These are phyloP conservation scores for Dryas alaskensis DNA, from an alignment of 306 rosid species.

Conservation along the genomic window DNA sequence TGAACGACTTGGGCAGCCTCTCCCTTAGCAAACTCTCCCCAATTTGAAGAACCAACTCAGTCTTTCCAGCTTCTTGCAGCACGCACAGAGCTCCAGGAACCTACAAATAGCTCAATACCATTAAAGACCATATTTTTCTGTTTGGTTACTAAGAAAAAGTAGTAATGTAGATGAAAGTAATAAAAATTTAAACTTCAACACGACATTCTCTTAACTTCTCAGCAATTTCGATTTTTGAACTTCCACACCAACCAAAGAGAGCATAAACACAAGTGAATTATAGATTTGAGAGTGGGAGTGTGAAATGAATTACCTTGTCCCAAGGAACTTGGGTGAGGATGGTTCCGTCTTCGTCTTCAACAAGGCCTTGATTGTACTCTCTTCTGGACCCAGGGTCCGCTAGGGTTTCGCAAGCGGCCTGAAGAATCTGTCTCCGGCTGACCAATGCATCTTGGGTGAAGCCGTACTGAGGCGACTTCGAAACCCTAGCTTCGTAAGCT, in stretches of 20 bases:
- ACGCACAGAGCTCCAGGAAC: conserved; percentile 93
- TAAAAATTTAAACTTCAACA: background rate
- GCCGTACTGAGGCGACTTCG: conserved; percentile 84
- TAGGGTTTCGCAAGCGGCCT: conserved; percentile 93
- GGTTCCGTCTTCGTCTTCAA: conserved; percentile 58
- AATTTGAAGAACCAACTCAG: conserved; percentile 63
- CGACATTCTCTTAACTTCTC: background rate
- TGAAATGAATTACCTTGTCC: conserved; percentile 55
- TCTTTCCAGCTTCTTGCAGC: conserved; percentile 91
- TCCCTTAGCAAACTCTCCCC: conserved; percentile 79
- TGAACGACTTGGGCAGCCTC: conserved; percentile 83
- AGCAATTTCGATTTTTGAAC: background rate
- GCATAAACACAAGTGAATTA: background rate
- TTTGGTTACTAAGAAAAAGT: background rate
- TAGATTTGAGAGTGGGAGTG: background rate
- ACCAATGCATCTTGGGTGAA: conserved; percentile 76
- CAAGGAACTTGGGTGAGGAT: conserved; percentile 76
- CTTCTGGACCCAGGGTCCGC: conserved; percentile 58
- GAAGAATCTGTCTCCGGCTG: conserved; percentile 84
- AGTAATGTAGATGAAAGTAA: background rate
- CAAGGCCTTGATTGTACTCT: conserved; percentile 75
- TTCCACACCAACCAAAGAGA: background rate
- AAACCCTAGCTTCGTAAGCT: conserved; percentile 78
- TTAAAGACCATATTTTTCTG: background rate
- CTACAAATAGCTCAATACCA: conserved; percentile 36